Base-by-base conservation (phyloP, 2,329 filamentous ascomycete genomes). In the Chaetomium strumarium region DNA sequence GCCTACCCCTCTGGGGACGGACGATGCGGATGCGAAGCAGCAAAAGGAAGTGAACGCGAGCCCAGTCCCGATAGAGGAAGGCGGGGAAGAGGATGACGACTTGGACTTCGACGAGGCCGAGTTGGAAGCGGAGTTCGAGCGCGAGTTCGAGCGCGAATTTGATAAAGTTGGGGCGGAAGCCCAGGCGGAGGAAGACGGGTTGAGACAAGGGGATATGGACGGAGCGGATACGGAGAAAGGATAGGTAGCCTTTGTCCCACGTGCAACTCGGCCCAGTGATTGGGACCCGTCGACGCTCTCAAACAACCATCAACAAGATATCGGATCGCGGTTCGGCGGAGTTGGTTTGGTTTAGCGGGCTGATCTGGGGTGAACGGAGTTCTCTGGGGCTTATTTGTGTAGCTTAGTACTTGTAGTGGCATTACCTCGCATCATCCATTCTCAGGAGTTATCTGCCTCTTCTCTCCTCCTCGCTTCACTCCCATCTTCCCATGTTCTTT, bases 81-180 rank as follows among this genome's bases (percentile, higher is more conserved):
- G 72, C 1, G 55, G 55, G 7, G 53, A 55, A 9, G 48, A 51
- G n/a, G 48, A 46, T 13, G 51, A 53, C 13, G 51, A 56, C 13
- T 67, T 68, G 16, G 46, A 52, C 0, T 52, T 55, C 17, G 74
- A 75, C 41, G 77, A 79, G 10, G 77, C 78, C 49, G 75, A 84
- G 60, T 67, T 85, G 46, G 84, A 84, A 66, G 78, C 80, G 36
- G 82, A 84, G 60, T 72, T 86, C 64, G 70, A 83, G 62, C 81
- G 80, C 1, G 82, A 80, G 58, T 70, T 84, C 58, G 79, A 82
- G 60, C 67, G 66, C 3, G 67, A 70, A 45, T 70, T 64, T 40
- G 56, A 37, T 11, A 46, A 40, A 34, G 39, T 20, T 7, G 17
- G 5, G 39, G 44, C 57, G 24, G 61, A 57, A 50, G 46, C 48